Evolutionary conservation across 257 asterid genomes (phyloP).

Genomic region (Penstemon newberryi): DNA sequence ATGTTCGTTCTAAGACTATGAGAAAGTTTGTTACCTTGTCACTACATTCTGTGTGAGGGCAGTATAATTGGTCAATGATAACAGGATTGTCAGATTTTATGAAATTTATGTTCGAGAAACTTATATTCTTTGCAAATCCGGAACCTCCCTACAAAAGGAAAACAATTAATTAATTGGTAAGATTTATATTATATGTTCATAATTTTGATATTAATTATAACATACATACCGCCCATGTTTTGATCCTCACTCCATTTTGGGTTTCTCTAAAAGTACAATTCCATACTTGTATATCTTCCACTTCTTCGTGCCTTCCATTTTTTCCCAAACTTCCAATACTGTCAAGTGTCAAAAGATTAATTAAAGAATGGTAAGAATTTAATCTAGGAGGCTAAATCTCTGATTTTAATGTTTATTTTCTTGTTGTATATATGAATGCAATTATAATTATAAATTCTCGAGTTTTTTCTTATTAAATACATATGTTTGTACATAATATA

Average conservation of each 20-base stretch:
- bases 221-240: constrained; percentile 57
- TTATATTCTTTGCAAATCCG: constrained; percentile 50
- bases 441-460: too few relatives aligned
- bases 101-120: constrained; percentile 44
- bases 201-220: constrained; percentile 5
- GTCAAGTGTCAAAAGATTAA: constrained; percentile 28
- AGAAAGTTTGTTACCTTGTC: constrained; percentile 30
- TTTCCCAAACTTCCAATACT: constrained; percentile 58
- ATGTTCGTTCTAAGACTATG: too few relatives aligned
- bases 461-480: too few relatives aligned
- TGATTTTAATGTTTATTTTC: too few relatives aligned
- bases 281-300: constrained; percentile 36
- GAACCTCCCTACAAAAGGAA: constrained; percentile 43
- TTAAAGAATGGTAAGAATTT: too few relatives aligned
- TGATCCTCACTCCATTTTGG: constrained; percentile 56
- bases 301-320: constrained; percentile 36
- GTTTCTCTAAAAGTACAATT: constrained; percentile 44
- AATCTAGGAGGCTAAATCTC: too few relatives aligned
- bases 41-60: constrained; percentile 45
- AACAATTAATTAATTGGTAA: background rate
- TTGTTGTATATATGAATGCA: too few relatives aligned
- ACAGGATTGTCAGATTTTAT: constrained; percentile 42
- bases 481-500: too few relatives aligned
- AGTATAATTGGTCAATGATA: constrained; percentile 54
- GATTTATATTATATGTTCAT: background rate